phyloP scores from a whole-genome alignment of 306 rosid genomes.

The Purshia tridentata region DNA sequence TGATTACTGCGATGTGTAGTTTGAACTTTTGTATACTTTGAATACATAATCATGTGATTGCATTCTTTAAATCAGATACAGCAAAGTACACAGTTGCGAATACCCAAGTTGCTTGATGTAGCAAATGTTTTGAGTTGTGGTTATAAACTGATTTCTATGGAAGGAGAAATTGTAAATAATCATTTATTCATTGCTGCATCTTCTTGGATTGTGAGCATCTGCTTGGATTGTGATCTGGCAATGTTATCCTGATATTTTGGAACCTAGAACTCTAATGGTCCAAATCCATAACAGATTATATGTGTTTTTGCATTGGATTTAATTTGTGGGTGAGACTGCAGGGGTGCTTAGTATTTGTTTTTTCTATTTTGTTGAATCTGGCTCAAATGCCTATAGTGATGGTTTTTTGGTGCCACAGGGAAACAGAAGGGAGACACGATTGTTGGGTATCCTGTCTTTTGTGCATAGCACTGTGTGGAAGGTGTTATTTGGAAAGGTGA shows the following conservation, averaged over 20 bases:
- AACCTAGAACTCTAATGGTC: neutral
- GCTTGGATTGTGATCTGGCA: neutral
- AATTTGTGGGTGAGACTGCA: slow-evolving; percentile 2
- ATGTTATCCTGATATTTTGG: neutral
- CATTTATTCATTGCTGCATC: neutral
- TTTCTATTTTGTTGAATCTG: neutral
- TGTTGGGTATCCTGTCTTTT: slow-evolving; percentile 87
- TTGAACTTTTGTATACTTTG: neutral
- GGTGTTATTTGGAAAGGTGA: slow-evolving; percentile 93
- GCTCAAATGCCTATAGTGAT: slow-evolving; percentile 16
- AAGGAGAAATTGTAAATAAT: neutral
- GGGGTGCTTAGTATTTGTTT: neutral
- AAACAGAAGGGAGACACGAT: slow-evolving; percentile 92
- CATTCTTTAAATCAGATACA: neutral
- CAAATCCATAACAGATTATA: neutral
- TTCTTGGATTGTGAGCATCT: no score
- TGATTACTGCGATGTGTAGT: neutral
- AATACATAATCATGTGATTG: neutral
- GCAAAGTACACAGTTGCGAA: neutral
- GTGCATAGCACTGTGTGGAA: slow-evolving; percentile 99
- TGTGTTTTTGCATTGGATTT: neutral
- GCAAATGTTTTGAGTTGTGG: neutral
- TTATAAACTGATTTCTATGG: neutral
- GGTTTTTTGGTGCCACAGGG: slow-evolving; percentile 57
- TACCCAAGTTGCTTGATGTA: neutral